A percentile compares a stretch with the other conserved stretches of the same genome.
Conservation (phyloP, 768 basidiomycete genomes). For the Calocybe cyanea region DNA sequence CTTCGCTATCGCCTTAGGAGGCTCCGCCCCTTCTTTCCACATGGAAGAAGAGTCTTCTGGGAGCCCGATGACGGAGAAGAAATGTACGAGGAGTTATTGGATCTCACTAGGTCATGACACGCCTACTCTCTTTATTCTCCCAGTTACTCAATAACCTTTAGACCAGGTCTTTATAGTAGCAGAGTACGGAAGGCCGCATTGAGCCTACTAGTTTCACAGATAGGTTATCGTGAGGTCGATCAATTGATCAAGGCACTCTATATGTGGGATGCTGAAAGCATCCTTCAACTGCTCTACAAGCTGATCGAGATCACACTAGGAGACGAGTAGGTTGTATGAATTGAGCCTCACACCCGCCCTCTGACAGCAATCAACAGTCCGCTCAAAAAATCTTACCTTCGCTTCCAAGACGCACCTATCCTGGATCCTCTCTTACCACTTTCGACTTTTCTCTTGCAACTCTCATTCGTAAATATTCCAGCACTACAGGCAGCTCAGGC, state of each 20-base stretch:
- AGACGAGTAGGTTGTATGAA: background rate
- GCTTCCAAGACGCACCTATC: slow-evolving; percentile 1
- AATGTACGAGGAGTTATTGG: slow-evolving; percentile 5
- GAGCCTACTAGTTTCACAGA: background rate
- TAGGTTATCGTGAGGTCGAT: slow-evolving; percentile 1
- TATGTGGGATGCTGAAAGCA: slow-evolving; percentile 2
- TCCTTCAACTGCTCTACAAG: background rate
- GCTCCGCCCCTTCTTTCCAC: slow-evolving; percentile 1
- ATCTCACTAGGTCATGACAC: background rate
- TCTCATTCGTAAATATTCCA: background rate
- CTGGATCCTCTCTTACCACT: slow-evolving; percentile 1
- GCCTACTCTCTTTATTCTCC: no score
- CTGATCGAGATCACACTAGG: background rate
- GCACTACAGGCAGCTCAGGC: background rate
- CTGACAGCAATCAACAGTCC: background rate
- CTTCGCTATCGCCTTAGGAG: background rate
- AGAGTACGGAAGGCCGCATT: background rate
- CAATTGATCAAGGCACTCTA: background rate
- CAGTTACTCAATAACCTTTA: background rate
- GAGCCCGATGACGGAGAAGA: slow-evolving; percentile 3
- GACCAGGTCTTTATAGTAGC: slow-evolving; percentile 1
- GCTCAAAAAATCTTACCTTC: background rate
- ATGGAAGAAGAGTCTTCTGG: slow-evolving; percentile 4
- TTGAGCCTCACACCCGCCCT: background rate
- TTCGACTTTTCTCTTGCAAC: slow-evolving; percentile 1